These are phyloP conservation scores for Haematococcus sp. DNA, from an alignment of 139 green algal species.

Conservation along the genomic window DNA sequence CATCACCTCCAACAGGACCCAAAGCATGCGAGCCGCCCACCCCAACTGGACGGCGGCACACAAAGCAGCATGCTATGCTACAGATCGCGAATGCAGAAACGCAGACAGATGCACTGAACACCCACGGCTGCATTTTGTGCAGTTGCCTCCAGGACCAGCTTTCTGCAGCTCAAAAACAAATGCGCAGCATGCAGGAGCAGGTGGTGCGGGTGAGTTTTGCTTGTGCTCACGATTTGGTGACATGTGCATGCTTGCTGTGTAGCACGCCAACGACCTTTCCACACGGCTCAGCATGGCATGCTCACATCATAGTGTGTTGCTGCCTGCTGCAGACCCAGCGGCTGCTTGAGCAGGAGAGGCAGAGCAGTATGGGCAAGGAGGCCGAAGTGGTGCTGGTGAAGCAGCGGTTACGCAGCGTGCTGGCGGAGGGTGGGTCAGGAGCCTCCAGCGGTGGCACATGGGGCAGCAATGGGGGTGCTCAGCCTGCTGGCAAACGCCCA, in stretches of 20 bases:
- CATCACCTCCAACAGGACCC: too few relatives aligned
- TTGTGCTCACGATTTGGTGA: too few relatives aligned
- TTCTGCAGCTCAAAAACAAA: neutral
- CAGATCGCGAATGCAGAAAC: too few relatives aligned
- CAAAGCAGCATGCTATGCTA: too few relatives aligned
- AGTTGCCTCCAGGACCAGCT: slow-evolving; percentile 8
- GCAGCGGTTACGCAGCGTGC: neutral
- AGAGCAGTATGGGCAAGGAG: neutral
- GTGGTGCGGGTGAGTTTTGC: neutral
- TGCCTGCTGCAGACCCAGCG: neutral
- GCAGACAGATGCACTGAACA: too few relatives aligned
- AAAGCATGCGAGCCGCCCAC: too few relatives aligned
- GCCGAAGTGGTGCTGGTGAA: neutral
- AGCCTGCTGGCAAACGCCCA: neutral
- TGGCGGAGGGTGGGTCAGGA: neutral
- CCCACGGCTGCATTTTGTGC: neutral
- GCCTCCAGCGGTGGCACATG: neutral
- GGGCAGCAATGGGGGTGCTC: too few relatives aligned
- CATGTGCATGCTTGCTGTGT: too few relatives aligned
- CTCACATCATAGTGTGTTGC: too few relatives aligned
- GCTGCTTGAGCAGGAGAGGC: neutral
- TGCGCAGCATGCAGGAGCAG: neutral
- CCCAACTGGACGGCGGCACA: too few relatives aligned
- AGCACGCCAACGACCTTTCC: too few relatives aligned
- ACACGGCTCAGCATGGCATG: too few relatives aligned